Percentiles rank a stretch among this genome's conserved stretches.
Evolutionary conservation across 2,329 filamentous ascomycete genomes (phyloP).

Genomic region (Phialemoniopsis sp.): DNA sequence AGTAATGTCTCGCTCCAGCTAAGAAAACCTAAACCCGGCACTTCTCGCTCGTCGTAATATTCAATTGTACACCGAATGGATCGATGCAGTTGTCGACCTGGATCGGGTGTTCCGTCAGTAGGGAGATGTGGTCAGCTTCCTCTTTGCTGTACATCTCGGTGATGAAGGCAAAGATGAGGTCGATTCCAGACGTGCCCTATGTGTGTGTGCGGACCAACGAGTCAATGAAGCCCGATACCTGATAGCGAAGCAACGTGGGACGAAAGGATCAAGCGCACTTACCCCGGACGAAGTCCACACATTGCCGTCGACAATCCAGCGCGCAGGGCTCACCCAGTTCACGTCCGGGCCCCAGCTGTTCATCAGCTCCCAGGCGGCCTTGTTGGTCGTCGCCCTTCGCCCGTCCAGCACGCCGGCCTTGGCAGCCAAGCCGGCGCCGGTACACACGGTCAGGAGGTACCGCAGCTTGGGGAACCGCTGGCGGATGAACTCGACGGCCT

Average conservation of each 20-base stretch:
- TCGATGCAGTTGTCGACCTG: slow-evolving; percentile 13
- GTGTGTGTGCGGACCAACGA: too few species aligned
- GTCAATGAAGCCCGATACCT: too few species aligned
- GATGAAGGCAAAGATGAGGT: slow-evolving; percentile 30
- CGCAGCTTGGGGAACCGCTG: slow-evolving; percentile 40
- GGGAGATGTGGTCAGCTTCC: slow-evolving; percentile 36
- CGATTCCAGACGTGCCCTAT: slow-evolving; percentile 18
- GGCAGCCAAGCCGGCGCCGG: slow-evolving; percentile 56
- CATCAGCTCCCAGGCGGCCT: slow-evolving; percentile 47
- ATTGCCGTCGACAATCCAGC: slow-evolving; percentile 63
- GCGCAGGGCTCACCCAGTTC: slow-evolving; percentile 55
- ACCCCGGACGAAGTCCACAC: slow-evolving; percentile 62
- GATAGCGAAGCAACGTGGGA: too few species aligned
- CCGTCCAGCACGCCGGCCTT: slow-evolving; percentile 57
- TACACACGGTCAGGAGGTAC: slow-evolving; percentile 63
- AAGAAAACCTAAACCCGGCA: too few species aligned
- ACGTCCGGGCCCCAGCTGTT: slow-evolving; percentile 41
- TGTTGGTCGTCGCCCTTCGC: slow-evolving; percentile 62
- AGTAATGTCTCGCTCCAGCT: neutral
- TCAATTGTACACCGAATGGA: slow-evolving; percentile 9
- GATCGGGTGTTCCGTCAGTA: slow-evolving; percentile 48
- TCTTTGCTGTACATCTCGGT: slow-evolving; percentile 43
- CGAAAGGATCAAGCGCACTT: too few species aligned
- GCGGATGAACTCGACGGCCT: slow-evolving; percentile 40
- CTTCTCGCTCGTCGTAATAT: slow-evolving; percentile 6